phyloP scores from a whole-genome alignment of 2,329 filamentous ascomycete genomes.

The Lojkania enalia region DNA sequence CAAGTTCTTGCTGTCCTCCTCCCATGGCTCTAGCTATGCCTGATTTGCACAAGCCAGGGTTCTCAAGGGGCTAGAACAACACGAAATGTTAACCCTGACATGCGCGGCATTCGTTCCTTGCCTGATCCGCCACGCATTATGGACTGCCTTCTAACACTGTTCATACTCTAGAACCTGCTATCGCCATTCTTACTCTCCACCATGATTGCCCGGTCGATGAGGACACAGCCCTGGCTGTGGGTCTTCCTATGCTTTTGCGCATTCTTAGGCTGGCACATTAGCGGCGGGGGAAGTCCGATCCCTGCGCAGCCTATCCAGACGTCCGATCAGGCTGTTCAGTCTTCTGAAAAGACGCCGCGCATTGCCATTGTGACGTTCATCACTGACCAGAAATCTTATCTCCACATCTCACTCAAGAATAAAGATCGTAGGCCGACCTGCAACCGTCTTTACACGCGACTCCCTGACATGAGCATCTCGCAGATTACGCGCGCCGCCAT shows the following conservation, averaged over 20 bases:
- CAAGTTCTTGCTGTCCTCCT: no score
- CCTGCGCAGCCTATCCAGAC: slow-evolving; percentile 2
- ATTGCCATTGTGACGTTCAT: slow-evolving; percentile 44
- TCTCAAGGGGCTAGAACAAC: no score
- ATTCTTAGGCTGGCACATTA: slow-evolving; percentile 38
- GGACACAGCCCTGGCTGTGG: slow-evolving; percentile 25
- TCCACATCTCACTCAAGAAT: slow-evolving; percentile 42
- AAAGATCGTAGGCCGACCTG: slow-evolving; percentile 37
- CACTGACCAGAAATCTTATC: slow-evolving; percentile 42
- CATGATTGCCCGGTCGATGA: slow-evolving; percentile 35
- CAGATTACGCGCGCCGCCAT: slow-evolving; percentile 46
- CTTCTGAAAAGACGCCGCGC: slow-evolving; percentile 18
- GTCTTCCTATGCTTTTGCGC: slow-evolving; percentile 33
- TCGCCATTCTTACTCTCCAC: slow-evolving; percentile 7
- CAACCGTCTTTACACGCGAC: neutral
- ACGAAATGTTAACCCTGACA: no score
- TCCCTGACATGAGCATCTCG: neutral
- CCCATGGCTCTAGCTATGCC: no score
- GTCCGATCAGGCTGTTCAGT: no score
- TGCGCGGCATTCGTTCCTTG: neutral
- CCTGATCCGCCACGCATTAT: neutral
- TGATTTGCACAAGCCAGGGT: no score
- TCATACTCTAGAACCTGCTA: neutral
- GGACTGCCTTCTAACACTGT: neutral
- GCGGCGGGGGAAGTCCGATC: slow-evolving; percentile 17